Conservation (phyloP, 129 eudicot species). For the Flaveria ramosissima region DNA sequence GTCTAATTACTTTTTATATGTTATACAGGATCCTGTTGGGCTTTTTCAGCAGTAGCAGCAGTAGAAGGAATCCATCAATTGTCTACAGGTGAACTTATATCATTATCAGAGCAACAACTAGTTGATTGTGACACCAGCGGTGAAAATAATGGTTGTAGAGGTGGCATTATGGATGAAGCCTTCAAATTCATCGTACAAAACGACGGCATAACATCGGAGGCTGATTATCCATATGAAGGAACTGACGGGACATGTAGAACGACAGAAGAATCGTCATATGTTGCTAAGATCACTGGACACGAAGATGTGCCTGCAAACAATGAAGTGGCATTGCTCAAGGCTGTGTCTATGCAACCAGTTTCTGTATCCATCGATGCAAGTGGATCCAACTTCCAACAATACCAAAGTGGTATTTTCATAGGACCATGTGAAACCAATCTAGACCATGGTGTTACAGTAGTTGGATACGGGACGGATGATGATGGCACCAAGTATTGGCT, state of each 20-base stretch:
- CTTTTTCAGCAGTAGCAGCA: conserved; percentile 31
- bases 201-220: conserved; percentile 27
- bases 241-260: conserved; percentile 24
- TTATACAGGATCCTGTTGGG: conserved; percentile 32
- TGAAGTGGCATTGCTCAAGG: conserved; percentile 16
- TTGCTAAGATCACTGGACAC: conserved; percentile 24
- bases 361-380: conserved; percentile 32
- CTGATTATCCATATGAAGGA: conserved; percentile 26
- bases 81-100: conserved; percentile 21
- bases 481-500: conserved; percentile 37
- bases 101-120: conserved; percentile 33
- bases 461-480: conserved; percentile 27
- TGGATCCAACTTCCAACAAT: conserved; percentile 12
- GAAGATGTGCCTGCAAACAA: conserved; percentile 33
- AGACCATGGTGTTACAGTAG: conserved; percentile 30
- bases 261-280: neutral
- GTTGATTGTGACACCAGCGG: conserved; percentile 31
- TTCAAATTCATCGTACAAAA: conserved; percentile 20
- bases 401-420: conserved; percentile 18
- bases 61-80: conserved; percentile 27
- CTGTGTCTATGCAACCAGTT: conserved; percentile 31
- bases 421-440: conserved; percentile 25
- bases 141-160: conserved; percentile 16
- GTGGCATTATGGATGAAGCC: conserved; percentile 29
- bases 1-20: neutral